Evolutionary conservation across 805 yeast genomes (phyloP), one percentile per base, ranked within the genome.

Genomic region (Saccharomycopsis javanensis): DNA sequence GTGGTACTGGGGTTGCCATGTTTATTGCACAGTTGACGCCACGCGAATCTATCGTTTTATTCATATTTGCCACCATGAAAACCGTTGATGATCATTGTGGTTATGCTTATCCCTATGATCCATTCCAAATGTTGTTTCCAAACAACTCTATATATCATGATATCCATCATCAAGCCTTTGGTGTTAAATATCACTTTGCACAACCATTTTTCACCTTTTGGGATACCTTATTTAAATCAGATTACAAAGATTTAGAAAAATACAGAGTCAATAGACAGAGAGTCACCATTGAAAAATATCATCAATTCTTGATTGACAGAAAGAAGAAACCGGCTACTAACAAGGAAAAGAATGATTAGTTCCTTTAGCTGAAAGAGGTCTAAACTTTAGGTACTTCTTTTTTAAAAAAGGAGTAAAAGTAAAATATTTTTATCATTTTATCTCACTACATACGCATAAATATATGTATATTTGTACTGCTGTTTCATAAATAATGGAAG

Each of bases 11-110:
- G 38, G 63, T 92, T 37, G 92, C 96, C 1, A 78, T 83, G 59
- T 62, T 87, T 38, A 61, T 80, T 6, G 78, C 86, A 1, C 75
- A 78, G 1, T 74, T 94, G 61, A 73, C 86, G 2, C 86, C 89
- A 52, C 81, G 96, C 58, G 98, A 94, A 71, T 74, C 85, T 54
- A 73, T 86, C 23, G 63, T 86, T 11, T 73, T 94, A 56, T 94
- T 77, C 71, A 82, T 92, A 1, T 88, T 94, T 69, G 88, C 97
- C 15, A 94, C 99, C 1, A 71, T 94, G 79, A 94, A 94, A 71
- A 94, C 99, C 0, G 96, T 94, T 53, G 98, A 94, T 69, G 99
- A 94, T 70, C 99, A 94, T 72, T 94, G 98, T 71, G 99, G 99
- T n/a, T 94, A 92, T 70, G 82, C 91, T 30, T 75, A 94, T 57